Conservation (phyloP, 768 basidiomycete species). For the Hemileccinum impolitum region DNA sequence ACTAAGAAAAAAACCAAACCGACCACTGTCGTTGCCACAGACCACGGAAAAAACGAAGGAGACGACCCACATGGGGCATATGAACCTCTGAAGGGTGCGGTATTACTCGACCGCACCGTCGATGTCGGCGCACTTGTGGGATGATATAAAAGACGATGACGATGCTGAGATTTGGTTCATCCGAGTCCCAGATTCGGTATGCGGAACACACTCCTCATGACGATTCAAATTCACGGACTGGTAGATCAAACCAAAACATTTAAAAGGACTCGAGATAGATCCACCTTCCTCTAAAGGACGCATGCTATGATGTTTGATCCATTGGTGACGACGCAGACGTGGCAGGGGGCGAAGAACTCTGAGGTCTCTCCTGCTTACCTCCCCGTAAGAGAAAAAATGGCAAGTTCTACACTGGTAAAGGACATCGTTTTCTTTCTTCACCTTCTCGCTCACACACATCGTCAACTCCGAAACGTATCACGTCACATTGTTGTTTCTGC, state of each 20-base stretch:
- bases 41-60: constrained; percentile 50
- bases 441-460: constrained; percentile 32
- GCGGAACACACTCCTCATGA: constrained; percentile 16
- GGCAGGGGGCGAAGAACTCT: constrained; percentile 64
- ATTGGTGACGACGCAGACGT: constrained; percentile 40
- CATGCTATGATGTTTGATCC: constrained; percentile 65
- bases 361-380: constrained; percentile 55
- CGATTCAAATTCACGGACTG: not conserved
- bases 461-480: constrained; percentile 58
- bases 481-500: constrained; percentile 58
- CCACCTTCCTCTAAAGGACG: constrained; percentile 47
- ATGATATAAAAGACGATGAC: constrained; percentile 48
- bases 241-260: constrained; percentile 64
- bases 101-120: constrained; percentile 42
- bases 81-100: constrained; percentile 52
- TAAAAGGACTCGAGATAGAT: constrained; percentile 51
- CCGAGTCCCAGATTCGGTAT: constrained; percentile 63
- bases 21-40: constrained; percentile 6
- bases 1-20: constrained; percentile 11
- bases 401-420: constrained; percentile 53
- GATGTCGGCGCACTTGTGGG: constrained; percentile 59
- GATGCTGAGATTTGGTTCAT: constrained; percentile 71
- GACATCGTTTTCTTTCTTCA: not conserved
- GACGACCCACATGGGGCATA: constrained; percentile 57
- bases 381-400: constrained; percentile 62